Evolutionary conservation across 495 filamentous ascomycete genomes (phyloP).

Genomic region (Hypoxylon rickii): DNA sequence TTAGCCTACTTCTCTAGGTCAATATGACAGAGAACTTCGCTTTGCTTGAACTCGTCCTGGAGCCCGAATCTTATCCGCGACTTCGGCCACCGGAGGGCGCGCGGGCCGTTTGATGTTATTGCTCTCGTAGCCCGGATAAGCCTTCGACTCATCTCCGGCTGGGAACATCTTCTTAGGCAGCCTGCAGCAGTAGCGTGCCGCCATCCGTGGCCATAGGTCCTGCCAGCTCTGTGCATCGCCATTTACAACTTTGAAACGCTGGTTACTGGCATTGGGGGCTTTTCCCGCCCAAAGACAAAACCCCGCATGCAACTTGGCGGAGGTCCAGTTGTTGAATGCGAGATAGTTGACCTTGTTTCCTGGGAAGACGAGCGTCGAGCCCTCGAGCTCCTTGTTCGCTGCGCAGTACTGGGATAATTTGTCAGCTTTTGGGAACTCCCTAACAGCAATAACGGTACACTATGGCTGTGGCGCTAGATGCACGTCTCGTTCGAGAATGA

Average conservation of each 20-base stretch:
- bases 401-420: slow-evolving; percentile 46
- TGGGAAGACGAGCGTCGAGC: slow-evolving; percentile 52
- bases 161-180: slow-evolving; percentile 54
- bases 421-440: too few species aligned
- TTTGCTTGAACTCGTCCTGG: slow-evolving; percentile 35
- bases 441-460: too few species aligned
- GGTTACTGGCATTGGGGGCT: slow-evolving; percentile 47
- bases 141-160: slow-evolving; percentile 14
- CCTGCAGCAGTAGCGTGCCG: slow-evolving; percentile 48
- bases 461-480: too few species aligned
- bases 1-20: slow-evolving; percentile 58
- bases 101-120: slow-evolving; percentile 37
- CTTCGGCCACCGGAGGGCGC: slow-evolving; percentile 48
- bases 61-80: slow-evolving; percentile 49
- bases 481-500: too few species aligned
- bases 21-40: slow-evolving; percentile 50
- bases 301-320: slow-evolving; percentile 52
- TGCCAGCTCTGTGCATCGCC: slow-evolving; percentile 60
- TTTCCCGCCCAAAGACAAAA: slow-evolving; percentile 60
- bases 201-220: slow-evolving; percentile 60
- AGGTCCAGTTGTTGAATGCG: slow-evolving; percentile 57
- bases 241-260: slow-evolving; percentile 62
- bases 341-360: slow-evolving; percentile 54
- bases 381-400: slow-evolving; percentile 51
- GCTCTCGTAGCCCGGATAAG: slow-evolving; percentile 20